Percentiles rank a stretch among this genome's conserved stretches.
phyloP scores from a whole-genome alignment of 2,329 filamentous ascomycete species.

The Diplodia mutila region DNA sequence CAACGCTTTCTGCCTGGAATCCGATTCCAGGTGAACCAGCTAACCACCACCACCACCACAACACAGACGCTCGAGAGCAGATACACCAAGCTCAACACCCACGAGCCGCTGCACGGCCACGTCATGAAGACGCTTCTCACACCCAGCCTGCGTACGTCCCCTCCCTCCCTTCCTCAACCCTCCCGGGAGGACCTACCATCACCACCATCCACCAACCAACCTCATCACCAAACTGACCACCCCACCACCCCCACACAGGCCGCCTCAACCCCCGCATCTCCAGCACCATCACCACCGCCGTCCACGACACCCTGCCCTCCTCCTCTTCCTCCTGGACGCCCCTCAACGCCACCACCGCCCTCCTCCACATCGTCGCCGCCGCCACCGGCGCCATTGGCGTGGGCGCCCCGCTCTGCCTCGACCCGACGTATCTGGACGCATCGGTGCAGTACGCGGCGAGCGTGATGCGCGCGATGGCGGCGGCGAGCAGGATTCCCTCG shows the following conservation, averaged over 20 bases:
- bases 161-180: not conserved
- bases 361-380: slow-evolving; percentile 39
- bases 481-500: slow-evolving; percentile 34
- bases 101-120: slow-evolving; percentile 30
- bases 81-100: slow-evolving; percentile 36
- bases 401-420: slow-evolving; percentile 36
- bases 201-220: not conserved
- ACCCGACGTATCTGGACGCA: slow-evolving; percentile 37
- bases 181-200: not conserved
- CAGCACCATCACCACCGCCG: slow-evolving; percentile 34
- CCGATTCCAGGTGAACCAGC: too few relatives aligned
- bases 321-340: slow-evolving; percentile 39
- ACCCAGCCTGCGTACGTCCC: slow-evolving; percentile 35
- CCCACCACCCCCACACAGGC: slow-evolving; percentile 29
- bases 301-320: slow-evolving; percentile 34
- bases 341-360: slow-evolving; percentile 34
- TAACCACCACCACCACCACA: slow-evolving; percentile 27
- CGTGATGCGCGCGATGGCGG: slow-evolving; percentile 38
- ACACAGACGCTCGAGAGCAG: slow-evolving; percentile 37
- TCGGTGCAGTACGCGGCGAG: slow-evolving; percentile 33
- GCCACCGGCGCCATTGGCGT: slow-evolving; percentile 42
- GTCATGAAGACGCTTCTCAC: slow-evolving; percentile 39
- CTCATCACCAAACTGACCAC: slow-evolving; percentile 27
- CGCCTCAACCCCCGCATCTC: slow-evolving; percentile 37
- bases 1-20: too few relatives aligned